Percentiles rank a stretch among this genome's conserved stretches.
phyloP scores from a whole-genome alignment of 2,329 filamentous ascomycete species.

The Colletotrichum chlorophyti region DNA sequence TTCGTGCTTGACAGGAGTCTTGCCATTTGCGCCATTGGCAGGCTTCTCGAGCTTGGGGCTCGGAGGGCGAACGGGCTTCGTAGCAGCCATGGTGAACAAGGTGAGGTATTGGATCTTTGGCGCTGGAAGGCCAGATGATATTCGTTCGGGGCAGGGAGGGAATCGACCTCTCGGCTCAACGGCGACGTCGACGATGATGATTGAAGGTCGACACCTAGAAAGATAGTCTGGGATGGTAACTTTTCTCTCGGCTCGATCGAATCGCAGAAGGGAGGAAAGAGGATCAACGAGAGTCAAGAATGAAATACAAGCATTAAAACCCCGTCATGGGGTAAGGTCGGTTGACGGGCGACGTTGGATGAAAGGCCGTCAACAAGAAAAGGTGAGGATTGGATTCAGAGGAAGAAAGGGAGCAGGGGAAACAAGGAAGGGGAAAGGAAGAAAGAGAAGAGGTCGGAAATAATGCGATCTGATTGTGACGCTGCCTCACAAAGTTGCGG shows the following conservation, averaged over 20 bases:
- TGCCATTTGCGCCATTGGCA: constrained; percentile 29
- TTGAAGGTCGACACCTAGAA: not conserved
- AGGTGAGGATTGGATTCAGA: constrained; percentile 30
- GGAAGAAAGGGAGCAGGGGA: constrained; percentile 14
- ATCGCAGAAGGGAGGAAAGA: constrained; percentile 1
- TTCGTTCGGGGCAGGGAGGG: not conserved
- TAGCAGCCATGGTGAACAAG: constrained; percentile 14
- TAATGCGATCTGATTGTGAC: too few species aligned
- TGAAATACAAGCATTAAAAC: constrained; percentile 48
- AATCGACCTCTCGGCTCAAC: not conserved
- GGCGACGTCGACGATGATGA: constrained; percentile 11
- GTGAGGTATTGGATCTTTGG: not conserved
- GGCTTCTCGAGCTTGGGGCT: constrained; percentile 37
- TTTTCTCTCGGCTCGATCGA: not conserved
- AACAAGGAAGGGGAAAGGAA: not conserved
- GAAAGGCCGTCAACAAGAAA: constrained; percentile 34
- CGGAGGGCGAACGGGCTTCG: constrained; percentile 16
- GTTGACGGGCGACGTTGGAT: constrained; percentile 8
- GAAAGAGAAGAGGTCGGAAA: constrained; percentile 9
- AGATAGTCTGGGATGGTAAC: not conserved
- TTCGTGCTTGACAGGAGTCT: constrained; percentile 36
- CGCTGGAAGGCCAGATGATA: not conserved
- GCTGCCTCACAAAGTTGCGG: constrained; percentile 9
- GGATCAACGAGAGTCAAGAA: constrained; percentile 50
- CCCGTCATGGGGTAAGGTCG: constrained; percentile 33